Base-by-base conservation (phyloP, 108 stramenopile species). In the Schizochytrium sp. region DNA sequence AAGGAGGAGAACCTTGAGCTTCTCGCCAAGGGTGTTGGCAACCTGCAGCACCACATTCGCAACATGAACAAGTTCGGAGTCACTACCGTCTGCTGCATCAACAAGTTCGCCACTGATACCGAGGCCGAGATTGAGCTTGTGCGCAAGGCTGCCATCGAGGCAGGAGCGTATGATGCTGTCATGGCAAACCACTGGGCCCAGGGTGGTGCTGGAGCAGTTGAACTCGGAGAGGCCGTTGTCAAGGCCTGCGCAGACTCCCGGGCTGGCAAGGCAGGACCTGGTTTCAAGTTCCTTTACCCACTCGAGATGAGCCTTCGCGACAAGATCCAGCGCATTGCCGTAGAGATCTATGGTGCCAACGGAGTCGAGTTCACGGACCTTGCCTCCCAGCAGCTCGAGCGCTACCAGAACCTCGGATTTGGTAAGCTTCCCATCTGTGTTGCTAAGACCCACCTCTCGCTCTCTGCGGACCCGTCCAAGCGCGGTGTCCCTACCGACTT, bases 361-460 rank as follows among this genome's bases (percentile, higher is more conserved):
- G 97, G 96, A 17, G 98, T 98, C 10, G 97, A 97, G 88, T 99
- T 94, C 90, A 92, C 95, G 45, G 96, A 97, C 10, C 19, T 94
- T 64, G 98, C 99, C 19, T 95, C 96, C 53, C 92, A 96, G 42
- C 97, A 98, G 90, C 95, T 99, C 73, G 94, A 83, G 42, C 95
- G 96, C 61, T 98, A 98, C 91, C 96, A 98, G 91, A 88, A 90
- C 41, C 91, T 94, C 49, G 98, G 98, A 10, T 97, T 97, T 94
- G 97, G 96, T 45, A 95, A 95, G 72, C 90, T 98, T 56, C 99
- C 99, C 3, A 95, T 99, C 87, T 99, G 99, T 90, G 96, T 99
- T 72, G 99, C 99, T 53, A 99, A 99, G 92, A 99, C 99, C 8
- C 99, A 99, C 89, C 98, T 98, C 92, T 96, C 96, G 8, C 96